Evolutionary conservation across 352 stramenopile genomes (phyloP), one percentile per base, ranked within the genome.

Genomic region (Phytopythium aichiense): DNA sequence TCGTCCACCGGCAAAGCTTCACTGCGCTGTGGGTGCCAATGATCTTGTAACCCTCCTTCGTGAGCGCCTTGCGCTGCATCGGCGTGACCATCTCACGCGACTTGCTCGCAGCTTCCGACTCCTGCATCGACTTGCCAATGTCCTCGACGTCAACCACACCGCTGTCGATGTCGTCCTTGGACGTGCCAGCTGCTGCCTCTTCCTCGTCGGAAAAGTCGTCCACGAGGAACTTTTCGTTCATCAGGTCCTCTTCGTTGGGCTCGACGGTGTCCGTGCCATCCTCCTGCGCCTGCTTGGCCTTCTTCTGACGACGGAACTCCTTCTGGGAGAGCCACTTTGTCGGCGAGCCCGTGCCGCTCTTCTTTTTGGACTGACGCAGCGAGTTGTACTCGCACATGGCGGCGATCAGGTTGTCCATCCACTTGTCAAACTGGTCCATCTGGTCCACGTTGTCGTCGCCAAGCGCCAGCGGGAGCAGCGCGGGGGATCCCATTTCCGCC

Each of bases 1-100:
- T 99, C 15, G 96, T 99, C 97, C 97, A 99, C 15, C 97, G 91
- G 61, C 97, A 99, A 7, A 99, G 76, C 77, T 99, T 99, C 35
- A 99, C 97, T 20, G 97, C 97, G 56, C 88, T 98, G 71, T 99
- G 97, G 4, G 92, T 98, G 20, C 97, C 97, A 67, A 99, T 99
- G 64, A 99, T 90, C 68, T 98, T 98, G 77, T 99, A 99, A 13
- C 97, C 97, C 82, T 99, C 96, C 72, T 99, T 99, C 25, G 94
- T 98, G 1, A 98, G 74, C 74, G 83, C 69, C 81, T 97, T 88
- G 64, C 89, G 85, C 70, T 99, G 97, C 76, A 96, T 95, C 1
- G 88, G 88, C 9, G 96, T 99, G 13, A 99, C 88, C 96, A 99
- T 99, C 68, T 98, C 94, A 8, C 80, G 79, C 23, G 80, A 88